phyloP scores from a whole-genome alignment of 2,329 filamentous ascomycete genomes.

The Hirsutella minnesotensis region DNA sequence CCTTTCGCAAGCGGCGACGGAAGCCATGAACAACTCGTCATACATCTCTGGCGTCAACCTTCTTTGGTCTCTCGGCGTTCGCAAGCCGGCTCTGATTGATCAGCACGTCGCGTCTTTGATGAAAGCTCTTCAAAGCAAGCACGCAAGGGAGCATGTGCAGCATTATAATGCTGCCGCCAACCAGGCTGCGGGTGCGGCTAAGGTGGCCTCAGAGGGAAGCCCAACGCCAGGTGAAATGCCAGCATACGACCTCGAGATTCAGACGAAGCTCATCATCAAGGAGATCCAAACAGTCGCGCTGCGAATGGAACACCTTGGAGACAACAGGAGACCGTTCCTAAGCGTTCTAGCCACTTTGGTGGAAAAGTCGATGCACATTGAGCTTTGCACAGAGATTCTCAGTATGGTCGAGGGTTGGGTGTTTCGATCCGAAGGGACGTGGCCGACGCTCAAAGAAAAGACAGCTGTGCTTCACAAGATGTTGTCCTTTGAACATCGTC shows the following conservation, averaged over 20 bases:
- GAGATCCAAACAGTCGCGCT: slow-evolving; percentile 86
- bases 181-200: slow-evolving; percentile 30
- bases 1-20: slow-evolving; percentile 74
- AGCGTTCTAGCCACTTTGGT: slow-evolving; percentile 91
- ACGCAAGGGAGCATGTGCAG: slow-evolving; percentile 86
- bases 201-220: slow-evolving; percentile 40
- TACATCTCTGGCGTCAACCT: slow-evolving; percentile 87
- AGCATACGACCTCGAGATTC: slow-evolving; percentile 73
- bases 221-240: slow-evolving; percentile 46
- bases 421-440: slow-evolving; percentile 87
- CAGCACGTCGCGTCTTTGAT: slow-evolving; percentile 78
- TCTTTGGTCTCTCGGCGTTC: slow-evolving; percentile 79
- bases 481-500: slow-evolving; percentile 82
- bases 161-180: slow-evolving; percentile 51
- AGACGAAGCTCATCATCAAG: slow-evolving; percentile 85
- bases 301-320: slow-evolving; percentile 84
- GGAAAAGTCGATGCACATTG: slow-evolving; percentile 81
- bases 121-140: slow-evolving; percentile 84
- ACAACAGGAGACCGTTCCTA: slow-evolving; percentile 84
- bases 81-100: slow-evolving; percentile 79
- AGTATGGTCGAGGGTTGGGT: slow-evolving; percentile 94
- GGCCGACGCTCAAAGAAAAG: slow-evolving; percentile 97
- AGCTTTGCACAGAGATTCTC: slow-evolving; percentile 83
- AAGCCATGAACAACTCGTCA: slow-evolving; percentile 69
- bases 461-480: slow-evolving; percentile 99